phyloP scores from a whole-genome alignment of 108 stramenopile species.

The Skeletonema marinoi region DNA sequence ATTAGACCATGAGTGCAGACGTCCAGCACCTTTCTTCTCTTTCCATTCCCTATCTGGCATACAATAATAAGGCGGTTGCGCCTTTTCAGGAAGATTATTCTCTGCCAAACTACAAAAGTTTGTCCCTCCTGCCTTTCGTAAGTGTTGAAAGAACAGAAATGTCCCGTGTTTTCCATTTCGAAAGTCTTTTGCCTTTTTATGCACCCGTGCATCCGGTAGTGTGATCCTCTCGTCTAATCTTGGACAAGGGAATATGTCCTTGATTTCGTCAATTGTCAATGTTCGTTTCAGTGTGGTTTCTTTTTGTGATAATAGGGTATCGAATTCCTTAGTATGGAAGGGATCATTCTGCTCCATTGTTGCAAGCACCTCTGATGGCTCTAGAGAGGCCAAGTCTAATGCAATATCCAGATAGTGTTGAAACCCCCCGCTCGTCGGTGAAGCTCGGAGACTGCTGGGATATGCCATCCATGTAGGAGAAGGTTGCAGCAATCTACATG shows the following conservation, averaged over 20 bases:
- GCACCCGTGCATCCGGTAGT: conserved; percentile 68
- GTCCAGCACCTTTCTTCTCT: conserved; percentile 60
- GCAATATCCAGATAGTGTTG: conserved; percentile 31
- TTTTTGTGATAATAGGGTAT: conserved; percentile 47
- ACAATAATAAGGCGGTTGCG: conserved; percentile 67
- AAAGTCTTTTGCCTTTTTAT: conserved; percentile 55
- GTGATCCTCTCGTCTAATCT: conserved; percentile 57
- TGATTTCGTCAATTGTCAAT: conserved; percentile 50
- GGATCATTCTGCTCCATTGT: conserved; percentile 63
- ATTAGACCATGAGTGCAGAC: conserved; percentile 58
- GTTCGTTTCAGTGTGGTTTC: conserved; percentile 53
- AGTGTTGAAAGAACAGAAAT: conserved; percentile 83
- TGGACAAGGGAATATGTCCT: conserved; percentile 80
- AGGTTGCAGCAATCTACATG: too few species aligned
- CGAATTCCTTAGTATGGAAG: conserved; percentile 71
- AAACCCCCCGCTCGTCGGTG: conserved; percentile 18
- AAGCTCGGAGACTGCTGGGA: background rate
- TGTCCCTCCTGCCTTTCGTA: conserved; percentile 83
- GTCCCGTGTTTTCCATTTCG: conserved; percentile 49
- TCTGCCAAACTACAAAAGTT: conserved; percentile 80
- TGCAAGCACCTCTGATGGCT: conserved; percentile 49
- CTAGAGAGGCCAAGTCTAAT: conserved; percentile 54
- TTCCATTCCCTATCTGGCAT: conserved; percentile 74
- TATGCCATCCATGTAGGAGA: too few species aligned
- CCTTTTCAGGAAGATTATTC: conserved; percentile 56